These are phyloP conservation scores for Dianthus caryophyllus DNA, from an alignment of 148 eudicot genomes.

Conservation along the genomic window DNA sequence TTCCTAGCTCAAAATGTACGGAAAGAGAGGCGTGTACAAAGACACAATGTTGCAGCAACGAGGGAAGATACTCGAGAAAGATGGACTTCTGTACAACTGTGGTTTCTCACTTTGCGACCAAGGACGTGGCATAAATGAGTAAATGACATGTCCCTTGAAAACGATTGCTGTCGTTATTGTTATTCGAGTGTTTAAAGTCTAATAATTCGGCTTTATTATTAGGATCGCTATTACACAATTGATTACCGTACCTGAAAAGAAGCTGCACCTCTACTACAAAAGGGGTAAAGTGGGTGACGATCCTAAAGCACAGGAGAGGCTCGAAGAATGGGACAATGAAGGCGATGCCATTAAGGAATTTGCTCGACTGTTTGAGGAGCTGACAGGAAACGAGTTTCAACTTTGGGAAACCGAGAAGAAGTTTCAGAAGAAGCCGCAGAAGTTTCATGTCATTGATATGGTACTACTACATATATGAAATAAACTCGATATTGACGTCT, in stretches of 20 bases:
- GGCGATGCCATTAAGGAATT: constrained; percentile 60
- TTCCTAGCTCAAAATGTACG: constrained; percentile 63
- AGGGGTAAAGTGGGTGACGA: constrained; percentile 64
- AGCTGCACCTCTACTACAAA: constrained; percentile 64
- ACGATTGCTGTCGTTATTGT: not conserved
- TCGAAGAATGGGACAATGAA: constrained; percentile 53
- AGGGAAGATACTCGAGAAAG: constrained; percentile 72
- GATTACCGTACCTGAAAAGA: constrained; percentile 53
- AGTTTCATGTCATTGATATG: constrained; percentile 69
- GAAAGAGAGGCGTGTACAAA: constrained; percentile 83
- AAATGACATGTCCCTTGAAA: not conserved
- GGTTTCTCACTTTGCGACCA: constrained; percentile 53
- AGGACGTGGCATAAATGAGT: constrained; percentile 60
- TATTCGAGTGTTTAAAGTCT: not conserved
- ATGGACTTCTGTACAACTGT: constrained; percentile 69
- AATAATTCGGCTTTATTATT: not conserved
- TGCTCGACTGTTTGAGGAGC: constrained; percentile 56
- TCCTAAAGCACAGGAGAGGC: constrained; percentile 52
- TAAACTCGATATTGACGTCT: too few species aligned
- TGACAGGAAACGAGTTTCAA: constrained; percentile 69
- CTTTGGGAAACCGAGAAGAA: constrained; percentile 89
- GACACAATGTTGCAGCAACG: constrained; percentile 66
- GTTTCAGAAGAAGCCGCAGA: constrained; percentile 53
- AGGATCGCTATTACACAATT: constrained; percentile 64
- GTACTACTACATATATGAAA: constrained; percentile 25